phyloP scores from a whole-genome alignment of 805 yeast genomes.

The Debaryomyces castellii region DNA sequence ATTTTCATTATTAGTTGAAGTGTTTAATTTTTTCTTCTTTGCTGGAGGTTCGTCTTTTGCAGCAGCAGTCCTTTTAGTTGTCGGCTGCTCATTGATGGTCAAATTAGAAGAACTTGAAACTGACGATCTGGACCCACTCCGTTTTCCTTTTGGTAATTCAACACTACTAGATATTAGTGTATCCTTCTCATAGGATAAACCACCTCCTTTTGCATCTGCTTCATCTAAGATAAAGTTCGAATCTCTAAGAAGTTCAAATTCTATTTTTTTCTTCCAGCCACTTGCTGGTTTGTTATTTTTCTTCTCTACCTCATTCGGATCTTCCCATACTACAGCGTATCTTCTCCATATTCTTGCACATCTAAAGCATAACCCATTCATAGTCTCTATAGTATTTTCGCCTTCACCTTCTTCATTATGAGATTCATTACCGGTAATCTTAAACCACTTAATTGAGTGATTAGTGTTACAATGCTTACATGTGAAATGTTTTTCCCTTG shows the following conservation, averaged over 20 bases:
- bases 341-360: slow-evolving; percentile 92
- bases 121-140: neutral
- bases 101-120: neutral
- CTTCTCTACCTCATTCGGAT: slow-evolving; percentile 64
- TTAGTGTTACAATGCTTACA: slow-evolving; percentile 75
- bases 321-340: slow-evolving; percentile 85
- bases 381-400: slow-evolving; percentile 21
- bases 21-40: neutral
- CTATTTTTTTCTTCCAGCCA: slow-evolving; percentile 62
- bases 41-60: neutral
- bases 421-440: slow-evolving; percentile 60
- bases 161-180: neutral
- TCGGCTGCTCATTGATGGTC: neutral
- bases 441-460: slow-evolving; percentile 62
- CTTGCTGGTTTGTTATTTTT: slow-evolving; percentile 44
- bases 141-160: slow-evolving; percentile 1
- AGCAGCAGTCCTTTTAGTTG: neutral
- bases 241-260: slow-evolving; percentile 66
- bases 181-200: slow-evolving; percentile 17
- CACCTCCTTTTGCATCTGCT: slow-evolving; percentile 35
- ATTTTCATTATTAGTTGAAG: neutral
- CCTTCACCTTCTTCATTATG: slow-evolving; percentile 35
- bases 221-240: slow-evolving; percentile 52
- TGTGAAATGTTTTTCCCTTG: slow-evolving; percentile 40
- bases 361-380: slow-evolving; percentile 72